Base-by-base conservation (phyloP, 2,329 filamentous ascomycete species). In the Cytospora piceae region DNA sequence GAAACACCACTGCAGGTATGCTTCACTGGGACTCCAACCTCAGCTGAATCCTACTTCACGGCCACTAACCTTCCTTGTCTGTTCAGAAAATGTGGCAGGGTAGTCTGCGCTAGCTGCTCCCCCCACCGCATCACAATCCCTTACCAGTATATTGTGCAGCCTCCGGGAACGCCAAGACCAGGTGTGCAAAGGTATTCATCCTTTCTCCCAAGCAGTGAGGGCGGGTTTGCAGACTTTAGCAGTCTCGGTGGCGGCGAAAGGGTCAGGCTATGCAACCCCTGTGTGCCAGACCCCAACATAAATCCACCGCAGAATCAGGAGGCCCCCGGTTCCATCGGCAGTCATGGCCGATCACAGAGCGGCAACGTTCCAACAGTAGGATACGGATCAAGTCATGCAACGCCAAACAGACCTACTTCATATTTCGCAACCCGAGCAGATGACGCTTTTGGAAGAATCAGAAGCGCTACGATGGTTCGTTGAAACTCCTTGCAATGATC, bases 111-210 rank as follows among this genome's bases (percentile, higher is more conserved):
- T 65, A 83, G 87, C 24, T 98, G 94, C 79, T 97, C 94, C 3
- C 94, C 94, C 4, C 94, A 98, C 77, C 87, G 93, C 68, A 98
- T 98, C 74, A 96, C 92, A 4, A 97, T 98, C 69, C 94, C 94
- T 0, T 87, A 94, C 70, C 92, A 95, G 74, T 98, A 92, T 75
- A 97, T 98, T 70, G 93, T 97, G 31, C 90, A 90, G 57, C 91
- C 92, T 3, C 90, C 91, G 0, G 82, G 79, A 8, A 72, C 76
- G 53, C 71, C 72, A 4, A 69, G 69, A 5, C 68, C 72, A 39
- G 68, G 71, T 14, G 75, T 64, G 68, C 76, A 46, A 80, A 83
- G 66, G 72, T 77, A 67, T 72, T 75, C 68, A 70, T 78, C 67
- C 71, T 77, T 70, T 73, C 72, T 80, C 70, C 75, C 77, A 68